A percentile compares a stretch with the other conserved stretches of the same genome.
Evolutionary conservation across 768 basidiomycete genomes (phyloP).

Genomic region (Boletus barrowsii): DNA sequence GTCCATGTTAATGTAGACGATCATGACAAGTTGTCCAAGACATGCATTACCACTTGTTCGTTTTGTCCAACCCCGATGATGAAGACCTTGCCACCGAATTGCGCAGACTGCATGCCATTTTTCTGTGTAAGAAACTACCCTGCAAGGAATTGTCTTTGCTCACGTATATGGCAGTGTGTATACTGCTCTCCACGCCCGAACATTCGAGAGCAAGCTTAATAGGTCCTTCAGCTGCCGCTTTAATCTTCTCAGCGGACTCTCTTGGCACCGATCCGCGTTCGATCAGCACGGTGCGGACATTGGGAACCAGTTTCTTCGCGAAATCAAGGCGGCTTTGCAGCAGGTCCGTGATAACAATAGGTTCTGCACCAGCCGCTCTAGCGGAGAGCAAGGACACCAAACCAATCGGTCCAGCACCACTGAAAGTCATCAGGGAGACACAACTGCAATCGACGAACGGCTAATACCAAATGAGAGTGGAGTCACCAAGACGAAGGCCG

Average conservation of each 20-base stretch:
- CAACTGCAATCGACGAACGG: background rate
- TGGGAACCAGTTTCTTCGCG: conserved; percentile 58
- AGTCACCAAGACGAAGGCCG: conserved; percentile 62
- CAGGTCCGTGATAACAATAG: conserved; percentile 66
- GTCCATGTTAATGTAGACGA: background rate
- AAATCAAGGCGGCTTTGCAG: conserved; percentile 65
- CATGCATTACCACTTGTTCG: conserved; percentile 48
- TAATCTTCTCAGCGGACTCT: conserved; percentile 52
- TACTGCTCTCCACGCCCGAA: conserved; percentile 60
- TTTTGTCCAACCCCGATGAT: conserved; percentile 68
- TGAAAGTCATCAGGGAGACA: conserved; percentile 25
- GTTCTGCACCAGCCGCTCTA: conserved; percentile 66
- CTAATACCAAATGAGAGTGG: conserved; percentile 55
- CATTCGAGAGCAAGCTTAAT: conserved; percentile 59
- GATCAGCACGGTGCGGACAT: conserved; percentile 56
- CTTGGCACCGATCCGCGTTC: conserved; percentile 43
- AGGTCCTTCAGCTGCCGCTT: conserved; percentile 45
- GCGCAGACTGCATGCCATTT: conserved; percentile 43
- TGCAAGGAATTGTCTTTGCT: conserved; percentile 13
- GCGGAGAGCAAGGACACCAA: conserved; percentile 60
- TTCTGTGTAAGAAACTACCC: background rate
- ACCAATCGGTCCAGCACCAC: conserved; percentile 69
- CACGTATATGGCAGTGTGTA: conserved; percentile 58
- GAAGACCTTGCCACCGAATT: conserved; percentile 66
- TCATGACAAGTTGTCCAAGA: background rate